These are phyloP conservation scores for Breynia disticha DNA, from an alignment of 441 rosid species.

Conservation along the genomic window DNA sequence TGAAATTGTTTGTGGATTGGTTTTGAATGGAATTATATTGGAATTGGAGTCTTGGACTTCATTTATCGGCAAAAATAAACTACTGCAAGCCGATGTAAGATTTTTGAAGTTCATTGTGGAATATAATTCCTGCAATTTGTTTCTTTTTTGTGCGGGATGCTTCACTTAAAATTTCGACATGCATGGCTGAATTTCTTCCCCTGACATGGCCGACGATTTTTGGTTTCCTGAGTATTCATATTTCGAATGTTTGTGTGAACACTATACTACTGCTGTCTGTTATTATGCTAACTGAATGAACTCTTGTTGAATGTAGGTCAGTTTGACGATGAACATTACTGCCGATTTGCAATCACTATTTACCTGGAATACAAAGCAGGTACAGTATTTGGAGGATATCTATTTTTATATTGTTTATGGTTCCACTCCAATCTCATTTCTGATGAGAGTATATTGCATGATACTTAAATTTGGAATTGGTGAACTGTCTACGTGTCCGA, in stretches of 20 bases:
- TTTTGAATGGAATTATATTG: no score
- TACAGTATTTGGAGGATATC: constrained; percentile 15
- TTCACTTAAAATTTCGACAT: not conserved
- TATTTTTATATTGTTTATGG: not conserved
- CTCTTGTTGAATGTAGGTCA: constrained; percentile 48
- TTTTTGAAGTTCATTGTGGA: no score
- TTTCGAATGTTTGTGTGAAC: not conserved
- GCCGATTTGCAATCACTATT: constrained; percentile 80
- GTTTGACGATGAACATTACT: constrained; percentile 77
- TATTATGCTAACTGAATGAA: constrained; percentile 8
- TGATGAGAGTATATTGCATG: not conserved
- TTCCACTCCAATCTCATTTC: not conserved
- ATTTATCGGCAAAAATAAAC: no score
- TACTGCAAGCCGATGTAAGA: no score
- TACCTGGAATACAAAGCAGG: constrained; percentile 99
- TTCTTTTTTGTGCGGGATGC: not conserved
- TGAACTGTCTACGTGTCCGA: no score
- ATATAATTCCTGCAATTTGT: not conserved
- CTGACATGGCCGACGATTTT: not conserved
- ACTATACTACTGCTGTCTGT: not conserved
- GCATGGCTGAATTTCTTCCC: not conserved
- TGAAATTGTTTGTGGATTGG: no score
- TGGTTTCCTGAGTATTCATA: not conserved
- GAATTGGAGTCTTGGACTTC: no score
- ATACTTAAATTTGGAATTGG: no score